Percentiles rank a stretch among this genome's conserved stretches.
phyloP scores from a whole-genome alignment of 768 basidiomycete genomes.

The Tylopilus vinaceipallidus region DNA sequence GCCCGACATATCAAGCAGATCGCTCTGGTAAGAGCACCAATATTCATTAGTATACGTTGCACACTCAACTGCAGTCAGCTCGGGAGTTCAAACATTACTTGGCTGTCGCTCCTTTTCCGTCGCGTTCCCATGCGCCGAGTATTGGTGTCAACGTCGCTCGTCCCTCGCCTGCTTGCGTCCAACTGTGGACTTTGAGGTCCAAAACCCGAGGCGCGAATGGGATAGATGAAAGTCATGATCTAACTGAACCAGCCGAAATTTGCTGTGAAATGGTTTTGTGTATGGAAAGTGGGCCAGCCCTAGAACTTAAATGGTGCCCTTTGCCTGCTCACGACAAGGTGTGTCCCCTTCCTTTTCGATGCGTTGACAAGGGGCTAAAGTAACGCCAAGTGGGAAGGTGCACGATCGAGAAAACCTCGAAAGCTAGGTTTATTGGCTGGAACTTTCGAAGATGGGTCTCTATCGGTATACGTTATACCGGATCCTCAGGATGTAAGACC shows the following conservation, averaged over 20 bases:
- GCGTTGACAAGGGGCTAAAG: background rate
- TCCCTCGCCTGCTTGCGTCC: slow-evolving; percentile 67
- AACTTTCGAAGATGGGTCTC: slow-evolving; percentile 83
- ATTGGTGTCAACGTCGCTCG: slow-evolving; percentile 59
- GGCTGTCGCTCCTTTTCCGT: slow-evolving; percentile 75
- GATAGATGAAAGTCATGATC: slow-evolving; percentile 26
- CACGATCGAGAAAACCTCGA: slow-evolving; percentile 28
- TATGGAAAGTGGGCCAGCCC: slow-evolving; percentile 74
- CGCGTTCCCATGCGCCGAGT: slow-evolving; percentile 57
- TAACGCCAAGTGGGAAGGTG: slow-evolving; percentile 18
- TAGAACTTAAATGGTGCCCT: slow-evolving; percentile 92
- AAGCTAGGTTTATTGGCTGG: slow-evolving; percentile 86
- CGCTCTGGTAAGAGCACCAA: slow-evolving; percentile 42
- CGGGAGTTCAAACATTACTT: slow-evolving; percentile 71
- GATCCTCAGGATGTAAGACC: slow-evolving; percentile 58
- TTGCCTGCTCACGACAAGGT: slow-evolving; percentile 72
- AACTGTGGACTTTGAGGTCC: slow-evolving; percentile 73
- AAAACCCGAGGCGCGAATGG: slow-evolving; percentile 4
- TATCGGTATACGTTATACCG: slow-evolving; percentile 77
- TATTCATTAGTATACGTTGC: background rate
- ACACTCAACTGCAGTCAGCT: slow-evolving; percentile 34
- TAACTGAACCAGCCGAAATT: slow-evolving; percentile 36
- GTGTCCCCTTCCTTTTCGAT: slow-evolving; percentile 15
- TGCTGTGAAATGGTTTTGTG: slow-evolving; percentile 85
- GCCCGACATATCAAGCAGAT: slow-evolving; percentile 68